Base-by-base conservation (phyloP, 1,284 basidiomycete species). In the Porodaedalea pini region DNA sequence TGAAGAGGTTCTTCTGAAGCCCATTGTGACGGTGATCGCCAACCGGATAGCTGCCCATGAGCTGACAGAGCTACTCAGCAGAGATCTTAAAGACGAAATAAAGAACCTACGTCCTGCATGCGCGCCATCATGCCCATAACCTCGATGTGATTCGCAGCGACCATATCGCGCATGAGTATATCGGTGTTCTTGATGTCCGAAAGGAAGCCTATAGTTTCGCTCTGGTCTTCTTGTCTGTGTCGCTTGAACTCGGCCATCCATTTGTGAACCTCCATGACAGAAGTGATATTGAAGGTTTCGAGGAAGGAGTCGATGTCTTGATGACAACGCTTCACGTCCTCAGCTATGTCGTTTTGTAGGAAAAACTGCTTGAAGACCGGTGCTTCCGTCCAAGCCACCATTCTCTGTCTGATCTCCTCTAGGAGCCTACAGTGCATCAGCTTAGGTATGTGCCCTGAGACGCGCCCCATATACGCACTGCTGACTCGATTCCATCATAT, bases 1-100 rank as follows among this genome's bases (percentile, higher is more conserved):
- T 68, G 60, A 76, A 81, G n/a, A 83, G 65, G 59, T 80, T 80
- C 32, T 67, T 70, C 13, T 74, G 73, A 15, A 83, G 67, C 0
- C 77, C 78, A 6, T 65, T 69, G 58, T 77, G 78, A 25, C 69
- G 63, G 32, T 64, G 65, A 58, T 72, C 67, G 2, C 72, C 71
- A 50, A 66, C 56, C 41, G 69, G 66, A 43, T 71, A 73, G 49
- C 74, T 66, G 5, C 64, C 65, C 64, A 78, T 66, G 40, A 71
- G 58, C 71, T 74, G 54, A 32, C 29, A 19, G 21, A 27, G 52
- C 48, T 21, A 52, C 51, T 55, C 4, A 59, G 27, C 37, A 19
- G 15, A 10, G 34, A 32, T 25, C n/a, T 11, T 23, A 23, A 19
- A 11, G 17, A 51, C 50, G n/a, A 57, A 34, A 36, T 40, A 23